Evolutionary conservation across 345 rosid genomes (phyloP).

Genomic region (Salix purpurea): DNA sequence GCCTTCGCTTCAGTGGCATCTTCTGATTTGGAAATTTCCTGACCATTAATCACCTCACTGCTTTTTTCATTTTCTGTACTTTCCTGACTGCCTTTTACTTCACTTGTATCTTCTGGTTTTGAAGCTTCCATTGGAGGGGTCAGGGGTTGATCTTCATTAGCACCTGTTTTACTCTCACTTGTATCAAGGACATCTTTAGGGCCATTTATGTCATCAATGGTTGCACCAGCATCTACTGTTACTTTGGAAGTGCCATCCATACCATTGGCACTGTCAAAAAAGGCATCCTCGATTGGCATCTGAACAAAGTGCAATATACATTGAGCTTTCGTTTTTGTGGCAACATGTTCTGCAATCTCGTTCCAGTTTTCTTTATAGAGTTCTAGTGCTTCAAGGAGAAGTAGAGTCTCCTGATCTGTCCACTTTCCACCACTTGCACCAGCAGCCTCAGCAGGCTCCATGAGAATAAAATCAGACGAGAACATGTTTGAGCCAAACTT

Average conservation of each 20-base stretch:
- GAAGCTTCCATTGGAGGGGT: slow-evolving; percentile 42
- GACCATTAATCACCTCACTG: slow-evolving; percentile 29
- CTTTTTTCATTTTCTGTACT: slow-evolving; percentile 39
- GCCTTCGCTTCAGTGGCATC: slow-evolving; percentile 36
- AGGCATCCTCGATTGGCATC: slow-evolving; percentile 93
- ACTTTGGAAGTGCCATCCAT: slow-evolving; percentile 45
- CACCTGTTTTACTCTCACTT: slow-evolving; percentile 42
- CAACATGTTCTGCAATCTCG: slow-evolving; percentile 99
- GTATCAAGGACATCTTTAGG: slow-evolving; percentile 52
- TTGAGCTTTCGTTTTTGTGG: slow-evolving; percentile 92
- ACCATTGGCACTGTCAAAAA: slow-evolving; percentile 50
- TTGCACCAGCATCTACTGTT: slow-evolving; percentile 32
- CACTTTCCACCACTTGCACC: slow-evolving; percentile 85
- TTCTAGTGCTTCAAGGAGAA: slow-evolving; percentile 95
- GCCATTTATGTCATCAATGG: slow-evolving; percentile 33
- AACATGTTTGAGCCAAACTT: slow-evolving; percentile 91
- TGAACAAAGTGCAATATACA: slow-evolving; percentile 97
- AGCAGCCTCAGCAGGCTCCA: slow-evolving; percentile 88
- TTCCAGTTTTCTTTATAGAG: slow-evolving; percentile 94
- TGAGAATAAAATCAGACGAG: slow-evolving; percentile 87
- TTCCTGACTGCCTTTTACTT: slow-evolving; percentile 38
- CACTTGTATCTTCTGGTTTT: slow-evolving; percentile 49
- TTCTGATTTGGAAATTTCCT: slow-evolving; percentile 40
- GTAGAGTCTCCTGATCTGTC: slow-evolving; percentile 99
- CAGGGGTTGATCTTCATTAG: slow-evolving; percentile 42